Conservation (phyloP, 1,284 basidiomycete genomes). For the Boletus sp. region DNA sequence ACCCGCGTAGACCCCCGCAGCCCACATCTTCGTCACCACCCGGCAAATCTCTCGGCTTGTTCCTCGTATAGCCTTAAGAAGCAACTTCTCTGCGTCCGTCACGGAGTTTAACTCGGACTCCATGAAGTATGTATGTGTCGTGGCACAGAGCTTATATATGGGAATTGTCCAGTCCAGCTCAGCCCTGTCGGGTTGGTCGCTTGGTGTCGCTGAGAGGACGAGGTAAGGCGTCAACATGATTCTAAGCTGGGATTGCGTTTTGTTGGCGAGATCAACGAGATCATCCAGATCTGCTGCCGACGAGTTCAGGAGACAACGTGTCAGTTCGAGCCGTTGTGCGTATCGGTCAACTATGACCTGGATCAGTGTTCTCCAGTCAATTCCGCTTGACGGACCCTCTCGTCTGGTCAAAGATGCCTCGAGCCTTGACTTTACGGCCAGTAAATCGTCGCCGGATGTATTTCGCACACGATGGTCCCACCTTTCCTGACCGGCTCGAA, state of each 20-base stretch:
- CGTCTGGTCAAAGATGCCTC: too few relatives aligned
- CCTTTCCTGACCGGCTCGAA: too few relatives aligned
- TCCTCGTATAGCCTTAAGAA: slow-evolving; percentile 31
- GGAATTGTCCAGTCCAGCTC: slow-evolving; percentile 21
- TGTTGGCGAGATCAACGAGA: slow-evolving; percentile 14
- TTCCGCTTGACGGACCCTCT: too few relatives aligned
- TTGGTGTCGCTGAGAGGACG: slow-evolving; percentile 6
- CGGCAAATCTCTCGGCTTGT: slow-evolving; percentile 47
- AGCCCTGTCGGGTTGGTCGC: not conserved
- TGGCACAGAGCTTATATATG: too few relatives aligned
- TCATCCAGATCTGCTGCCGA: not conserved
- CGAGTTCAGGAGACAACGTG: slow-evolving; percentile 37
- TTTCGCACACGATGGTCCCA: too few relatives aligned
- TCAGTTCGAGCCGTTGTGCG: too few relatives aligned
- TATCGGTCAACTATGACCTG: too few relatives aligned
- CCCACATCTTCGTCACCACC: slow-evolving; percentile 45
- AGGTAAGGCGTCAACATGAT: slow-evolving; percentile 21
- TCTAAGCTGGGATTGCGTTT: slow-evolving; percentile 24
- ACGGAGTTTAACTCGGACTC: not conserved
- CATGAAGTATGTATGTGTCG: not conserved
- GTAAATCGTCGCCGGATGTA: too few relatives aligned
- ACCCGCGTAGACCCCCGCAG: slow-evolving; percentile 36
- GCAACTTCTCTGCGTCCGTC: not conserved
- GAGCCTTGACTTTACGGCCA: too few relatives aligned
- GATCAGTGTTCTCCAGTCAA: too few relatives aligned